These are phyloP conservation scores for Aspergillus saccharolyticus DNA, from an alignment of 495 filamentous ascomycete species.

Conservation along the genomic window DNA sequence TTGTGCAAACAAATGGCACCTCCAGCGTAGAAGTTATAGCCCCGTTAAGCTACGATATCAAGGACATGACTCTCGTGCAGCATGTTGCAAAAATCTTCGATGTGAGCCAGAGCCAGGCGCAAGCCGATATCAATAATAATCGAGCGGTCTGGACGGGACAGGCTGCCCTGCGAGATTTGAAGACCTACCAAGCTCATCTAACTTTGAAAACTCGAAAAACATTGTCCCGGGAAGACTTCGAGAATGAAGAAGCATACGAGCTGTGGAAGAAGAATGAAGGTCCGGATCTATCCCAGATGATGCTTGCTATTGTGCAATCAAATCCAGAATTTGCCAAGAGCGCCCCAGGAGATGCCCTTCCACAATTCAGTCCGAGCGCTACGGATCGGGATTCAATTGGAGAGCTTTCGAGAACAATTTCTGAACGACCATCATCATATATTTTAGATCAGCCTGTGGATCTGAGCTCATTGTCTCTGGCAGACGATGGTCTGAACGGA, in stretches of 20 bases:
- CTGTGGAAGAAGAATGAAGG: constrained; percentile 82
- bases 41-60: constrained; percentile 82
- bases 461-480: constrained; percentile 64
- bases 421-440: constrained; percentile 51
- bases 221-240: constrained; percentile 79
- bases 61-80: constrained; percentile 93
- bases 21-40: constrained; percentile 68
- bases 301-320: constrained; percentile 79
- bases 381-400: constrained; percentile 34
- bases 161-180: constrained; percentile 84
- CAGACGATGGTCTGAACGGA: constrained; percentile 43
- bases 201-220: constrained; percentile 75
- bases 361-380: constrained; percentile 45
- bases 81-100: constrained; percentile 81
- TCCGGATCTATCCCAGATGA: constrained; percentile 83
- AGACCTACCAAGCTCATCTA: constrained; percentile 84
- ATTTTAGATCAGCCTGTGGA: constrained; percentile 74
- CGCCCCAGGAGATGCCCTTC: constrained; percentile 44
- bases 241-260: constrained; percentile 84
- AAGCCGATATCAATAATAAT: constrained; percentile 79
- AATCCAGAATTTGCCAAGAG: constrained; percentile 81
- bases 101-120: constrained; percentile 66
- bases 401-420: constrained; percentile 54
- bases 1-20: constrained; percentile 54
- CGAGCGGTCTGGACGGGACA: constrained; percentile 82